Base-by-base conservation (phyloP, 345 rosid genomes). In the Tarenaya hassleriana region DNA sequence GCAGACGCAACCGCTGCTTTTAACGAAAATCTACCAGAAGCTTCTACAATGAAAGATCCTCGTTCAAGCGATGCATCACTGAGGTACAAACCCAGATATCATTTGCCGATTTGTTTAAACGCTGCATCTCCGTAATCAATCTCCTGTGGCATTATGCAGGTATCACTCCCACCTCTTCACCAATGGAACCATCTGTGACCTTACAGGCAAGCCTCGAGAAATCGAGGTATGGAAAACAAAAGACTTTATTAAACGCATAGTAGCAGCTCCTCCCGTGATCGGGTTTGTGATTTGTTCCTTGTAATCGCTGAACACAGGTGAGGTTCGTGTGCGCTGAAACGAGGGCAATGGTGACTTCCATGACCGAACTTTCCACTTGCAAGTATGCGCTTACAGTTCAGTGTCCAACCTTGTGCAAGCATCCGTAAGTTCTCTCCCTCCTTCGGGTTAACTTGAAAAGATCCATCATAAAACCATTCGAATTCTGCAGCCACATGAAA, bases 281-380 rank as follows among this genome's bases (percentile, higher is more conserved):
- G 9, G 40, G 37, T 27, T 29, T 33, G 9, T n/a, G 47, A 32
- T 17, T 48, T 20, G 16, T 4, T 55, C 4, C 46, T 55, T 56
- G 34, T 24, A 60, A 62, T 45, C 67, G n/a, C 20, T 33, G 43
- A 7, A 58, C 46, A 92, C n/a, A n/a, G 98, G 95, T 88, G 75
- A 85, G 96, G 68, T 92, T 92, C 67, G 90, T 88, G 32, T 92
- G 98, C 62, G 76, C 95, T 7, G 98, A 88, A 73, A 78, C 95
- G 0, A 79, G 85, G 66, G 79, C 86, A 44, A 88, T 83, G 96
- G 75, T 91, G 56, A 91, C 78, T 68, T 91, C 96, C 17, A 67
- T 91, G 62, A 87, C 96, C 3, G 96, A 87, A 75, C 58, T 91
- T 66, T 91, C 98, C 17, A 87, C 98, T 12, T 88, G 98, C 91